These are phyloP conservation scores for Kwoniella bestiolae DNA, from an alignment of 768 basidiomycete species.

Conservation along the genomic window DNA sequence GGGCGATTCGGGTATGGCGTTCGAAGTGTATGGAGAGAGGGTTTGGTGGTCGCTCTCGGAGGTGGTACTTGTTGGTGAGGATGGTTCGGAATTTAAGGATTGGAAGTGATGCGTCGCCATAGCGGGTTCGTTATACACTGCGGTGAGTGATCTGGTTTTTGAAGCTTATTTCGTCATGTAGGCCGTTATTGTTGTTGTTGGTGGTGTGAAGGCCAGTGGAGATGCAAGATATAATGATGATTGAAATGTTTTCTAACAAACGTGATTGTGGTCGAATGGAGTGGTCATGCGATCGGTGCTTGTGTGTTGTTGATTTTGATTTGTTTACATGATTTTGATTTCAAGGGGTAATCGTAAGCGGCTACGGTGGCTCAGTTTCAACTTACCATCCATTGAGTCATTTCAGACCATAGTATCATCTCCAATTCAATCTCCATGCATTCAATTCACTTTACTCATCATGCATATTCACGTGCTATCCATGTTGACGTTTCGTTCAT, in stretches of 20 bases:
- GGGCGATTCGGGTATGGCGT: constrained; percentile 29
- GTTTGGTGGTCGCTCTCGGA: background rate
- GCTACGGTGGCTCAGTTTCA: background rate
- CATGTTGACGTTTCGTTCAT: too few species aligned
- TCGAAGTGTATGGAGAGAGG: background rate
- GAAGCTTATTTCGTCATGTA: constrained; percentile 1
- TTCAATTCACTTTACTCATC: background rate
- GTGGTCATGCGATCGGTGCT: constrained; percentile 6
- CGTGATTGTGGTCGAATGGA: background rate
- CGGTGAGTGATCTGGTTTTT: background rate
- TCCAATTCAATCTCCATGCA: background rate
- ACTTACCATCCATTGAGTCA: background rate
- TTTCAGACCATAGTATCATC: background rate
- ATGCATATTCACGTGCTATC: background rate
- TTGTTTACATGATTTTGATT: constrained; percentile 5
- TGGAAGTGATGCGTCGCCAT: too few species aligned
- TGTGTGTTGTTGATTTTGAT: background rate
- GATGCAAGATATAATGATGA: background rate
- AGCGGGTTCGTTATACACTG: too few species aligned
- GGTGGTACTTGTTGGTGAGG: background rate
- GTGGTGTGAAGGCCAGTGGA: background rate
- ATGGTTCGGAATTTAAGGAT: background rate
- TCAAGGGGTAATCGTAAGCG: too few species aligned
- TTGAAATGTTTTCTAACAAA: background rate
- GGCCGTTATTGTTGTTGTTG: background rate